These are phyloP conservation scores for Coemansia reversa DNA, from an alignment of 192 early-diverging fungal species.

Conservation along the genomic window DNA sequence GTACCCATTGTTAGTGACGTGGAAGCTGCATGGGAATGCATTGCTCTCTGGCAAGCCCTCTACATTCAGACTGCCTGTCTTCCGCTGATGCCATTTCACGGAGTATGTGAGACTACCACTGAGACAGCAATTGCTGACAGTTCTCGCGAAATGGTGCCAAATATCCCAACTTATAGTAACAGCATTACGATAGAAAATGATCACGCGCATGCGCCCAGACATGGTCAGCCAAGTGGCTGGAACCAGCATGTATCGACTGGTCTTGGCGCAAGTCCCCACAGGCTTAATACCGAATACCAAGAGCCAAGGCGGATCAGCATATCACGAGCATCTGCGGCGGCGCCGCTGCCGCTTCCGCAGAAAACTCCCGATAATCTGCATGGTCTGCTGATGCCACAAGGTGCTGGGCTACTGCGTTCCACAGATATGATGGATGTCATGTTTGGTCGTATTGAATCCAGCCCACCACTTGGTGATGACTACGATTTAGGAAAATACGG, in stretches of 20 bases:
- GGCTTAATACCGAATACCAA: neutral
- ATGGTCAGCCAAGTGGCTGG: too few species aligned
- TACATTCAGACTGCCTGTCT: constrained; percentile 20
- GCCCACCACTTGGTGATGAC: neutral
- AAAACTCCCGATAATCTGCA: constrained; percentile 4
- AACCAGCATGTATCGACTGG: too few species aligned
- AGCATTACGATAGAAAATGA: neutral
- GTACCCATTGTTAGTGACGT: constrained; percentile 25
- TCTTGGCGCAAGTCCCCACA: neutral
- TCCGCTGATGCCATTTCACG: constrained; percentile 20
- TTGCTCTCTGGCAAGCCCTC: constrained; percentile 21
- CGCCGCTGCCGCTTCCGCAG: neutral
- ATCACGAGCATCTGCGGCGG: neutral
- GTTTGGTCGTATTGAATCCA: constrained; percentile 12
- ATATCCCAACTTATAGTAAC: neutral
- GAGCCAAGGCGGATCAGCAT: neutral
- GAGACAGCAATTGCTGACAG: neutral
- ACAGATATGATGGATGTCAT: constrained; percentile 15
- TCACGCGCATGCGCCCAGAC: neutral
- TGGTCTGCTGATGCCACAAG: constrained; percentile 15
- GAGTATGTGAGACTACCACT: neutral
- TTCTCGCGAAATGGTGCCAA: too few species aligned
- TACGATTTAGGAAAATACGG: neutral
- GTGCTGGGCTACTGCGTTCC: constrained; percentile 2
- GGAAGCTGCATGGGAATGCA: constrained; percentile 22